Base-by-base conservation (phyloP, 2,329 filamentous ascomycete species). In the Cryphonectria carpinicola region DNA sequence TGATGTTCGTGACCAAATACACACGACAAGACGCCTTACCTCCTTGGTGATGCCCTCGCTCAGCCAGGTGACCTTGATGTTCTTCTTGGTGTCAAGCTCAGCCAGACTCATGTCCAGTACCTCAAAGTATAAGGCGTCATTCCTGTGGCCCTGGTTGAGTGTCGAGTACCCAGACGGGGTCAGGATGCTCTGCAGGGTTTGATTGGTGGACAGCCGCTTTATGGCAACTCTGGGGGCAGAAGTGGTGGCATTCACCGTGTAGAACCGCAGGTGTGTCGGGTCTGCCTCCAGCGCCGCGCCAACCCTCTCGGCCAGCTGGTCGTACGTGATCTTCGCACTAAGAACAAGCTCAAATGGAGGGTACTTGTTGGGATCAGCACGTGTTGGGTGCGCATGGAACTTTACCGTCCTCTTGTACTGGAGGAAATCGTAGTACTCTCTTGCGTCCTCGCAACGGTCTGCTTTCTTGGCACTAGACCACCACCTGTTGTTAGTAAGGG, bases 81-180 rank as follows among this genome's bases (percentile, higher is more conserved):
- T 89, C 84, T 97, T 98, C 84, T 97, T 96, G 70, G 93, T 96
- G 78, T 99, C 96, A 60, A 97, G 86, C 80, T 99, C 97, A 35
- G 93, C 92, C 63, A 99, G 83, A 76, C 94, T 97, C 85, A 98
- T 97, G 73, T 99, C 96, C 56, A 99, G 84, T 39, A 98, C 89
- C 80, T 99, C 96, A 78, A 95, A 99, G 80, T 91, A 98, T 67
- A 99, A 85, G 0, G 92, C 89, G 80, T 98, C 95, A 28, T 87
- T 82, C 68, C 90, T 88, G 77, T 94, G 92, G 43, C 87, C 90
- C 70, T 88, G 87, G 75, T 90, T 92, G 66, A 91, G 87, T 74
- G 94, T 92, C 14, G 87, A 87, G 74, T 89, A 90, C 67, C 93
- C 93, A 67, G 91, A 89, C 14, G 93, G 91, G 72, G 89, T 90